Conservation (phyloP, 2,329 filamentous ascomycete genomes). For the Epichloe gansuensis region DNA sequence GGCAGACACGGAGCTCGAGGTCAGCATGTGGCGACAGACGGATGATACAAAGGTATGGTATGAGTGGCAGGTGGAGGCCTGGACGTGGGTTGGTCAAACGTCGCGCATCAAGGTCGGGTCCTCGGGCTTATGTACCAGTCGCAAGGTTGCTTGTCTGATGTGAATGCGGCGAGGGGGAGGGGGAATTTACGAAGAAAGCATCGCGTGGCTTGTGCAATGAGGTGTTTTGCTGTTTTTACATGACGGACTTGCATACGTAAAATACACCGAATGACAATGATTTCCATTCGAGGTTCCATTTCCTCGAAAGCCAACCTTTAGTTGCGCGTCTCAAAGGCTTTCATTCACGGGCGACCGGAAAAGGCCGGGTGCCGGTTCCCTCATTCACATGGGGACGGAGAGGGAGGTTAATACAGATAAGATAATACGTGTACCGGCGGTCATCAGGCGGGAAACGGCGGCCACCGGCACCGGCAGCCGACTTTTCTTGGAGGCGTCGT, state of each 20-base stretch:
- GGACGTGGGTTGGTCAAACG: conserved; percentile 48
- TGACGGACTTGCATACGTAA: neutral
- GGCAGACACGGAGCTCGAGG: conserved; percentile 70
- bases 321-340: too few relatives aligned
- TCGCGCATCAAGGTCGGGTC: conserved; percentile 52
- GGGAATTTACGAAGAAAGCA: neutral
- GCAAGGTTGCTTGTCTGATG: conserved; percentile 61
- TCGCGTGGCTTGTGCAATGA: too few relatives aligned
- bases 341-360: neutral
- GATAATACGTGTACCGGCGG: neutral
- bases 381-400: conserved; percentile 1
- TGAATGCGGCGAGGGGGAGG: conserved; percentile 20
- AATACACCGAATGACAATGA: too few relatives aligned
- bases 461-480: neutral
- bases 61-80: conserved; percentile 91
- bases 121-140: conserved; percentile 57
- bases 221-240: neutral
- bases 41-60: conserved; percentile 97
- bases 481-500: neutral
- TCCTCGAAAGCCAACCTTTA: too few relatives aligned
- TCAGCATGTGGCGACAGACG: conserved; percentile 93
- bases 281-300: too few relatives aligned
- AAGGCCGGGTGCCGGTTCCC: conserved; percentile 3
- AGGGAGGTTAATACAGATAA: too few relatives aligned
- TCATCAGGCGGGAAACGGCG: conserved; percentile 6